These are phyloP conservation scores for Orbilia brochopaga DNA, from an alignment of 2,329 filamentous ascomycete species.

Conservation along the genomic window DNA sequence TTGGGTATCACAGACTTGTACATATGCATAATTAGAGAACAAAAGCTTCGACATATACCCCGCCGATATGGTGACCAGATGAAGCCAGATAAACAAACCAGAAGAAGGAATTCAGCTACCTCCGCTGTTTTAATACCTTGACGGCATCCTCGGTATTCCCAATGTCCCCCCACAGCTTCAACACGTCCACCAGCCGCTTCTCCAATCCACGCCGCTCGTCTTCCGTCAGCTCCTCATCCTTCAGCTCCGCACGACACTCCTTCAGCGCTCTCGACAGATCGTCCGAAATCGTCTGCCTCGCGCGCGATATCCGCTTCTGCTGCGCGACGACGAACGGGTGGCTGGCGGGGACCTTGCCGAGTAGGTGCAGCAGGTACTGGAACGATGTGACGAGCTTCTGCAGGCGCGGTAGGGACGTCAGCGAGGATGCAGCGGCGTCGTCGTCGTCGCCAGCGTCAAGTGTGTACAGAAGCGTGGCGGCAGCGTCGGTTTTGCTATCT, in stretches of 20 bases:
- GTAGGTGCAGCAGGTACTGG: slow-evolving; percentile 62
- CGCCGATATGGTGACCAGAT: no score
- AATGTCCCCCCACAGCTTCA: slow-evolving; percentile 68
- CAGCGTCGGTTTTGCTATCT: no score
- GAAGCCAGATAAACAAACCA: slow-evolving; percentile 12
- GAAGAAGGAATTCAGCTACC: slow-evolving; percentile 14
- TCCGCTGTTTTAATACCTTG: slow-evolving; percentile 62
- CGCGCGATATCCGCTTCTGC: slow-evolving; percentile 64
- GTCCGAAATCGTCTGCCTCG: slow-evolving; percentile 68
- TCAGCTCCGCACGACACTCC: slow-evolving; percentile 57
- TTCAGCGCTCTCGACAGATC: slow-evolving; percentile 70
- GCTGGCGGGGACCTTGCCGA: slow-evolving; percentile 62
- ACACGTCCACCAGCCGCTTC: slow-evolving; percentile 63
- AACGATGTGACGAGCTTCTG: slow-evolving; percentile 67
- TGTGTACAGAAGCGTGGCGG: slow-evolving; percentile 54
- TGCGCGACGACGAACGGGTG: slow-evolving; percentile 71
- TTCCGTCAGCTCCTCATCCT: slow-evolving; percentile 55
- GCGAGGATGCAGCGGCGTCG: slow-evolving; percentile 49
- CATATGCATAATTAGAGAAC: slow-evolving; percentile 11
- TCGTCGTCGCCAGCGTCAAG: slow-evolving; percentile 58
- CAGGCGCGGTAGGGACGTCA: slow-evolving; percentile 59
- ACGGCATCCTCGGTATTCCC: slow-evolving; percentile 67
- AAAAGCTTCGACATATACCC: slow-evolving; percentile 40
- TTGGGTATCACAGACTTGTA: slow-evolving; percentile 37
- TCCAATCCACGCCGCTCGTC: slow-evolving; percentile 57